phyloP scores from a whole-genome alignment of 495 filamentous ascomycete genomes.

The Terfezia boudieri region DNA sequence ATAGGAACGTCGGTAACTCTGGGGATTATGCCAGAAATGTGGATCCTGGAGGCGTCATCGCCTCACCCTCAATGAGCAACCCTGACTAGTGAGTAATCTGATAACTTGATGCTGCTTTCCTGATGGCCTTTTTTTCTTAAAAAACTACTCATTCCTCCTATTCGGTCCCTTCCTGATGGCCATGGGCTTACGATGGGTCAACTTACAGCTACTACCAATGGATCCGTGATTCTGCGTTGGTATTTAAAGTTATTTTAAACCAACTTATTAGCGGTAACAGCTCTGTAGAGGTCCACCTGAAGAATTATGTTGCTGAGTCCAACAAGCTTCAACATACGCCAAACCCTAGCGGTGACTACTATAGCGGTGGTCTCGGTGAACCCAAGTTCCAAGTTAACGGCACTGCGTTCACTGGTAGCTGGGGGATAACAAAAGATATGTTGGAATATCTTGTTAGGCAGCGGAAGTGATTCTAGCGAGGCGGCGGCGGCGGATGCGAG shows the following conservation, averaged over 20 bases:
- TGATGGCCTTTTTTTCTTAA: no score
- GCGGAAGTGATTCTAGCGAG: no score
- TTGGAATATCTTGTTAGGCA: no score
- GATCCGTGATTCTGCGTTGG: slow-evolving; percentile 48
- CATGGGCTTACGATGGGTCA: neutral
- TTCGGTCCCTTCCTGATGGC: no score
- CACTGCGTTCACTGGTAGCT: slow-evolving; percentile 36
- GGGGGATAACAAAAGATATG: no score
- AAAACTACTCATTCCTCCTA: no score
- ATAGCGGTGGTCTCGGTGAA: slow-evolving; percentile 29
- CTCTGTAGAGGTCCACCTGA: slow-evolving; percentile 18
- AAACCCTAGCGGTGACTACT: slow-evolving; percentile 9
- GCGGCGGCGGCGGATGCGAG: no score
- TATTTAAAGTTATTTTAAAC: slow-evolving; percentile 38
- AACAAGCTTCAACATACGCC: slow-evolving; percentile 13
- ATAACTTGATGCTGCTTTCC: no score
- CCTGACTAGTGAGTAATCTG: no score
- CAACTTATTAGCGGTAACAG: slow-evolving; percentile 21
- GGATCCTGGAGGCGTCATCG: slow-evolving; percentile 34
- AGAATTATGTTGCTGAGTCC: slow-evolving; percentile 19
- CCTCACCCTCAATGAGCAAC: slow-evolving; percentile 6
- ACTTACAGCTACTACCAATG: slow-evolving; percentile 30
- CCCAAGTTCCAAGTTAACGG: slow-evolving; percentile 38
- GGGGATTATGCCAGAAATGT: slow-evolving; percentile 28
- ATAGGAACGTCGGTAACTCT: slow-evolving; percentile 36